Evolutionary conservation across 2,329 filamentous ascomycete genomes (phyloP).

Genomic region (Monosporascus sp.): DNA sequence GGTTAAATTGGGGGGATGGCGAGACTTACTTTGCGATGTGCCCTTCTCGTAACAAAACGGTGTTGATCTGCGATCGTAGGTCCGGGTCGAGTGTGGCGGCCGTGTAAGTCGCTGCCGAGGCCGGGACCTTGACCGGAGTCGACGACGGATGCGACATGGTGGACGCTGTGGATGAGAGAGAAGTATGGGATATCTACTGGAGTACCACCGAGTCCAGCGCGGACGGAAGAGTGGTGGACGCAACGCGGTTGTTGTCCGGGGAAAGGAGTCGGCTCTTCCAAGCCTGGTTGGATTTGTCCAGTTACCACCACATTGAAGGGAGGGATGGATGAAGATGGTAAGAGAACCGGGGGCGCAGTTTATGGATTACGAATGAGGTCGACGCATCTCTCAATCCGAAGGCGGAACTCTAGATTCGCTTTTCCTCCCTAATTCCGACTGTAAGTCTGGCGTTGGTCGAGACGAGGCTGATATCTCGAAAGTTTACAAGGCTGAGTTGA

Average conservation of each 20-base stretch:
- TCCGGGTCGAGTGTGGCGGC: constrained; percentile 57
- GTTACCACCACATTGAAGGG: too few species aligned
- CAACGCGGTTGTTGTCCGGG: too few species aligned
- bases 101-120: constrained; percentile 54
- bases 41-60: constrained; percentile 50
- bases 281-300: too few species aligned
- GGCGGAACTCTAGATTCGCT: too few species aligned
- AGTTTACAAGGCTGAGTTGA: neutral
- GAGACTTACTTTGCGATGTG: constrained; percentile 50
- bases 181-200: neutral
- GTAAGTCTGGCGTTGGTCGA: neutral
- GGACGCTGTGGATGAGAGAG: constrained; percentile 1
- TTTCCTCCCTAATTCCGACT: too few species aligned
- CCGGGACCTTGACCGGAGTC: constrained; percentile 56
- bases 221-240: too few species aligned
- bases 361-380: too few species aligned
- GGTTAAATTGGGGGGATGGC: constrained; percentile 1
- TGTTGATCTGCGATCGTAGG: constrained; percentile 57
- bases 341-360: too few species aligned
- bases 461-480: neutral
- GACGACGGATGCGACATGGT: constrained; percentile 42
- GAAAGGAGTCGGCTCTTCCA: too few species aligned
- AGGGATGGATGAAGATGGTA: too few species aligned
- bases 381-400: too few species aligned
- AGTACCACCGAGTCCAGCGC: too few species aligned